These are phyloP conservation scores for Yamadazyma epiphylla DNA, from an alignment of 1,139 yeast species.

Conservation along the genomic window DNA sequence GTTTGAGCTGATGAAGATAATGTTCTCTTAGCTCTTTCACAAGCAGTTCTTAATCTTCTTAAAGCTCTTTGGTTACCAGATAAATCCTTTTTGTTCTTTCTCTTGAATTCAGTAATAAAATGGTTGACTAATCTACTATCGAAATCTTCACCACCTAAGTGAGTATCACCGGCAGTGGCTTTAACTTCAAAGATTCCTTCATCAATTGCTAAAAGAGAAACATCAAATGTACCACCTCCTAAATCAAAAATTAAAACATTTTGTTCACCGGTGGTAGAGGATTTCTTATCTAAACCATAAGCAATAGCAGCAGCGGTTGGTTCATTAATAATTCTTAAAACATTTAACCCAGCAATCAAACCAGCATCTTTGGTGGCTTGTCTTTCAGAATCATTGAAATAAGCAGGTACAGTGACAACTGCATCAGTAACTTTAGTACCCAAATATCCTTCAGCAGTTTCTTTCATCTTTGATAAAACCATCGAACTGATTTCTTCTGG, in stretches of 20 bases:
- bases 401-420: conserved; percentile 66
- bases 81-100: conserved; percentile 35
- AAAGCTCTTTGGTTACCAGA: conserved; percentile 34
- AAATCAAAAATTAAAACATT: conserved; percentile 88
- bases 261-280: conserved; percentile 56
- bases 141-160: conserved; percentile 87
- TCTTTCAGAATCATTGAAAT: conserved; percentile 58
- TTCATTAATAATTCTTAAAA: conserved; percentile 54
- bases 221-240: conserved; percentile 99
- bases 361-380: conserved; percentile 62
- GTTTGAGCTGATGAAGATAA: conserved; percentile 39
- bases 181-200: conserved; percentile 95
- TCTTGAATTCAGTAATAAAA: conserved; percentile 33
- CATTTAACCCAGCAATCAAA: conserved; percentile 54
- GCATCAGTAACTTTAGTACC: conserved; percentile 63
- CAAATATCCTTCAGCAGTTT: conserved; percentile 59
- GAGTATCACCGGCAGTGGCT: conserved; percentile 98
- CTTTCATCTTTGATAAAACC: conserved; percentile 62
- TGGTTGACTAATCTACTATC: conserved; percentile 31
- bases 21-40: conserved; percentile 41
- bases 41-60: conserved; percentile 41
- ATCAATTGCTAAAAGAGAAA: conserved; percentile 84
- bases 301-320: conserved; percentile 64
- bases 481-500: conserved; percentile 67
- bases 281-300: conserved; percentile 66